These are phyloP conservation scores for Shiraia bambusicola DNA, from an alignment of 2,329 filamentous ascomycete species.

Conservation along the genomic window DNA sequence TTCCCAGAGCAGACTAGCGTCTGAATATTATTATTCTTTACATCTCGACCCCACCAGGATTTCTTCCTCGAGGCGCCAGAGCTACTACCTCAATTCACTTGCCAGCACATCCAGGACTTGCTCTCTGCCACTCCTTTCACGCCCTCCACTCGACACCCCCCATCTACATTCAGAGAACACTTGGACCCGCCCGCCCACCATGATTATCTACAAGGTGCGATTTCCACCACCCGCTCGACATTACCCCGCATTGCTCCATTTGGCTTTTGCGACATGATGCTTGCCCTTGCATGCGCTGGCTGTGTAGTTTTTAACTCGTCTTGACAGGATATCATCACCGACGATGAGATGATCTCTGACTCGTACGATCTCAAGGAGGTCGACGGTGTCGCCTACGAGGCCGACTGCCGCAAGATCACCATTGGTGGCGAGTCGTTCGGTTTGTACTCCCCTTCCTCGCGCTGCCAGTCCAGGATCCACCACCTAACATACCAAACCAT, in stretches of 20 bases:
- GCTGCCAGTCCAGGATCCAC: not conserved
- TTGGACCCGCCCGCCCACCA: conserved; percentile 41
- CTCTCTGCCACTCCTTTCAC: conserved; percentile 16
- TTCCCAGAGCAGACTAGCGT: not conserved
- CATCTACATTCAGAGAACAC: too few relatives aligned
- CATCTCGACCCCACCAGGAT: conserved; percentile 32
- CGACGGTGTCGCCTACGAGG: conserved; percentile 81
- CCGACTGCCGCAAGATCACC: conserved; percentile 87
- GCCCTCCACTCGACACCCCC: conserved; percentile 13
- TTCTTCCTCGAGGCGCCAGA: conserved; percentile 14
- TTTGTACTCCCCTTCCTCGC: conserved; percentile 46
- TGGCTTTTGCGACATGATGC: conserved; percentile 5
- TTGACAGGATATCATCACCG: conserved; percentile 78
- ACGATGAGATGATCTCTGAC: conserved; percentile 96
- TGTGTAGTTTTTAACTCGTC: conserved; percentile 11
- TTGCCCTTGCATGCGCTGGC: not conserved
- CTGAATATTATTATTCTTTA: conserved; percentile 12
- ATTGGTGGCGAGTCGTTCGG: conserved; percentile 73
- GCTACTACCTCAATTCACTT: conserved; percentile 2
- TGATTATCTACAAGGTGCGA: conserved; percentile 62
- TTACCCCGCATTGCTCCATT: conserved; percentile 27
- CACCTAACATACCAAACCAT: conserved; percentile 6
- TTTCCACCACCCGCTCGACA: conserved; percentile 13
- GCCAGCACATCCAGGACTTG: conserved; percentile 8
- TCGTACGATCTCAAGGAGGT: conserved; percentile 81